phyloP scores from a whole-genome alignment of 768 basidiomycete species.

The Kwoniella bestiolae region DNA sequence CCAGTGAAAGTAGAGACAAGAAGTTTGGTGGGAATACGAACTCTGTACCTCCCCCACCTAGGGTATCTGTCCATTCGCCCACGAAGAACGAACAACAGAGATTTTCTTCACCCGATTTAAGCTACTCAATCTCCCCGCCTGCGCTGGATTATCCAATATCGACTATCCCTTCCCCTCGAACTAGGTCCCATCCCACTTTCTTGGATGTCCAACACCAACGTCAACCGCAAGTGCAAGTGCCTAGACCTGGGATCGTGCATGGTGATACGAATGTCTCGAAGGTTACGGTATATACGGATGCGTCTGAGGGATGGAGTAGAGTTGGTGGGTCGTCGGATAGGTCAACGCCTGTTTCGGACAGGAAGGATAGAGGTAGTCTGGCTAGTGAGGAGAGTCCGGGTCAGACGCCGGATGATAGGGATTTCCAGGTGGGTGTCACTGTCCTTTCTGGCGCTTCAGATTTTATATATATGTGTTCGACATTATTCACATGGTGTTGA shows the following conservation, averaged over 20 bases:
- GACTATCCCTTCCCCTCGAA: constrained; percentile 26
- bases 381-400: constrained; percentile 19
- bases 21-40: neutral
- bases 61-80: constrained; percentile 12
- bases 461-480: no score
- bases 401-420: constrained; percentile 35
- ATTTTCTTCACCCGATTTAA: constrained; percentile 3
- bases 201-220: neutral
- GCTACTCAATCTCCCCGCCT: constrained; percentile 15
- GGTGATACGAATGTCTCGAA: constrained; percentile 25
- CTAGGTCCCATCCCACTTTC: neutral
- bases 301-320: constrained; percentile 45
- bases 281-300: constrained; percentile 44
- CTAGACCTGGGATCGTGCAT: constrained; percentile 26
- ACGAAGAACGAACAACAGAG: constrained; percentile 1
- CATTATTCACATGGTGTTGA: no score
- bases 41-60: constrained; percentile 12
- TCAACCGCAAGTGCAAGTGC: no score
- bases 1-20: neutral
- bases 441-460: neutral
- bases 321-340: constrained; percentile 6
- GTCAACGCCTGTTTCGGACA: constrained; percentile 14
- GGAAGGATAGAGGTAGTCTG: constrained; percentile 7
- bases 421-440: constrained; percentile 41
- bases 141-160: constrained; percentile 33